Evolutionary conservation across 2,329 filamentous ascomycete genomes (phyloP).

Genomic region (Emmonsia crescens): DNA sequence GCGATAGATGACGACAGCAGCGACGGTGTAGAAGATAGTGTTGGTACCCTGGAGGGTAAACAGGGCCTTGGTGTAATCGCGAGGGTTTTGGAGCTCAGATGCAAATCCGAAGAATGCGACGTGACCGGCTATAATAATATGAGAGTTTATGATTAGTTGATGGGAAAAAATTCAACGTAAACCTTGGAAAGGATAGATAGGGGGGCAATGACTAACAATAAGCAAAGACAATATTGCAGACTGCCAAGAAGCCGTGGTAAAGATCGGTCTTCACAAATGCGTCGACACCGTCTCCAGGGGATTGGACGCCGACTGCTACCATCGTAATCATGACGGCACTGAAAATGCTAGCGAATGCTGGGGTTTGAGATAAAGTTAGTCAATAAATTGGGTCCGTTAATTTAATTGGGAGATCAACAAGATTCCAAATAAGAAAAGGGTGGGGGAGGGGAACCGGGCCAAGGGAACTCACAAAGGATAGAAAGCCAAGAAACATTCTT

Average conservation of each 20-base stretch:
- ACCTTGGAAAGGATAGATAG: slow-evolving; percentile 18
- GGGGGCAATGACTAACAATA: slow-evolving; percentile 43
- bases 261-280: slow-evolving; percentile 36
- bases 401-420: not conserved
- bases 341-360: slow-evolving; percentile 53
- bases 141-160: not conserved
- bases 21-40: slow-evolving; percentile 52
- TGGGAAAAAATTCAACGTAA: not conserved
- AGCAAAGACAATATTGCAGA: slow-evolving; percentile 61
- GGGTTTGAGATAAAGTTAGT: slow-evolving; percentile 1
- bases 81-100: slow-evolving; percentile 51
- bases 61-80: slow-evolving; percentile 53
- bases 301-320: slow-evolving; percentile 49
- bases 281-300: slow-evolving; percentile 29
- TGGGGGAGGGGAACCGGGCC: not conserved
- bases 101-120: slow-evolving; percentile 60
- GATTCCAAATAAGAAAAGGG: not conserved
- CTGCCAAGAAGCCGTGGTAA: slow-evolving; percentile 47
- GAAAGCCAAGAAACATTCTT: slow-evolving; percentile 53
- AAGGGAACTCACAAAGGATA: slow-evolving; percentile 38
- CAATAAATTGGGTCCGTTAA: slow-evolving; percentile 8
- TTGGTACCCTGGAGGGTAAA: slow-evolving; percentile 49
- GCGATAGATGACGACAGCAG: slow-evolving; percentile 57
- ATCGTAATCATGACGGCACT: slow-evolving; percentile 56
- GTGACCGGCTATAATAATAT: slow-evolving; percentile 39